Evolutionary conservation across 495 filamentous ascomycete genomes (phyloP).

Genomic region (Talaromyces ruber): DNA sequence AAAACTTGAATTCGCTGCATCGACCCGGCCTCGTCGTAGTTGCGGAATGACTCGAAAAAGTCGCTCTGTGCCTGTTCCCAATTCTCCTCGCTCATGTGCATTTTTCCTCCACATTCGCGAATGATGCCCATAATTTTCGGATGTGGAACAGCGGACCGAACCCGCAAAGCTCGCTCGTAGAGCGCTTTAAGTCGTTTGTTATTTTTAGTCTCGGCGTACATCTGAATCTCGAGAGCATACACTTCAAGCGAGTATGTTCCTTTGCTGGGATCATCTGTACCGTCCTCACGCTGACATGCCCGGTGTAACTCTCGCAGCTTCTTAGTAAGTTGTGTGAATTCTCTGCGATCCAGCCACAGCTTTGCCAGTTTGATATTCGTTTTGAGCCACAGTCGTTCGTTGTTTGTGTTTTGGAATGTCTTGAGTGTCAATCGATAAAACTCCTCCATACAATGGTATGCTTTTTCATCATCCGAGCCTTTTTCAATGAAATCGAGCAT

Average conservation of each 20-base stretch:
- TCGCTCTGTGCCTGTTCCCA: conserved; percentile 96
- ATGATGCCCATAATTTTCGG: conserved; percentile 99
- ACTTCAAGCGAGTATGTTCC: conserved; percentile 94
- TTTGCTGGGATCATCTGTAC: conserved; percentile 88
- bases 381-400: conserved; percentile 95
- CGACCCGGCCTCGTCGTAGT: conserved; percentile 97
- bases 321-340: conserved; percentile 71
- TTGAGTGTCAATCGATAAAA: conserved; percentile 91
- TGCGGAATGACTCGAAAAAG: conserved; percentile 97
- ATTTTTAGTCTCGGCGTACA: conserved; percentile 94
- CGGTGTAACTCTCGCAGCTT: conserved; percentile 85
- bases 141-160: conserved; percentile 91
- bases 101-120: conserved; percentile 96
- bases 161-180: conserved; percentile 81
- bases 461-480: conserved; percentile 68
- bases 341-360: conserved; percentile 81
- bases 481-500: conserved; percentile 99
- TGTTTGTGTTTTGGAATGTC: conserved; percentile 95
- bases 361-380: conserved; percentile 95
- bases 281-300: conserved; percentile 82
- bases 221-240: conserved; percentile 95
- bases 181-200: conserved; percentile 93
- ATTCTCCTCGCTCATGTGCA: conserved; percentile 99
- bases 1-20: conserved; percentile 94
- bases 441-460: conserved; percentile 82